These are phyloP conservation scores for Colletotrichum liriopes DNA, from an alignment of 2,329 filamentous ascomycete genomes.

Conservation along the genomic window DNA sequence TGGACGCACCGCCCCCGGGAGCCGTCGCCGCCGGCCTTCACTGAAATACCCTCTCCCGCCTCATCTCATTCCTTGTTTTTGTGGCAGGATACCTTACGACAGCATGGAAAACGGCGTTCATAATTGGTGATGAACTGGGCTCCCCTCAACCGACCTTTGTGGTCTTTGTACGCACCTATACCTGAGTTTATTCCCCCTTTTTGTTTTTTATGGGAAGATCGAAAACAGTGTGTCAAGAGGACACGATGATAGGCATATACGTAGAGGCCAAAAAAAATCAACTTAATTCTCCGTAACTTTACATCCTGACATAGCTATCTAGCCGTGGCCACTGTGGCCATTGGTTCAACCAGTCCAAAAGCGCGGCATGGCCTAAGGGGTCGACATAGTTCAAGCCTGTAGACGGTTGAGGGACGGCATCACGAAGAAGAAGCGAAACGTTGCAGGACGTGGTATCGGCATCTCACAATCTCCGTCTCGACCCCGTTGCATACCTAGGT, in stretches of 20 bases:
- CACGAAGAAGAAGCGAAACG: not conserved
- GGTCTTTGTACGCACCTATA: conserved; percentile 25
- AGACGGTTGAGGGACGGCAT: not conserved
- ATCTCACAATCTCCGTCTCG: not conserved
- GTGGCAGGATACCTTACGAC: conserved; percentile 39
- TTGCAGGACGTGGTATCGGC: not conserved
- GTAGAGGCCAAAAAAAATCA: conserved; percentile 14
- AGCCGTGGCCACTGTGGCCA: too few species aligned
- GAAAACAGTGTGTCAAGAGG: conserved; percentile 17
- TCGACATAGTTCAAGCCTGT: conserved; percentile 1
- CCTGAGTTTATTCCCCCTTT: conserved; percentile 33
- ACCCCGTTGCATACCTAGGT: not conserved
- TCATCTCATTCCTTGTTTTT: conserved; percentile 35
- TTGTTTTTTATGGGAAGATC: not conserved
- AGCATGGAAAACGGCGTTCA: conserved; percentile 42
- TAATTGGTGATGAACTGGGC: conserved; percentile 26
- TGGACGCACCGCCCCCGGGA: conserved; percentile 66
- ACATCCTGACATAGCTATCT: not conserved
- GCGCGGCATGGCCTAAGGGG: not conserved
- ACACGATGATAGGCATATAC: conserved; percentile 7
- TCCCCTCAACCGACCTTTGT: conserved; percentile 28
- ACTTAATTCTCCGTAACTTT: not conserved
- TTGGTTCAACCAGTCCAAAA: not conserved
- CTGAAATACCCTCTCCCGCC: conserved; percentile 9
- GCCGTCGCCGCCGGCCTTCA: conserved; percentile 37